Percentiles rank a stretch among this genome's conserved stretches.
Conservation (phyloP, 208 protist genomes). For the Endotrypanum monterogeii region DNA sequence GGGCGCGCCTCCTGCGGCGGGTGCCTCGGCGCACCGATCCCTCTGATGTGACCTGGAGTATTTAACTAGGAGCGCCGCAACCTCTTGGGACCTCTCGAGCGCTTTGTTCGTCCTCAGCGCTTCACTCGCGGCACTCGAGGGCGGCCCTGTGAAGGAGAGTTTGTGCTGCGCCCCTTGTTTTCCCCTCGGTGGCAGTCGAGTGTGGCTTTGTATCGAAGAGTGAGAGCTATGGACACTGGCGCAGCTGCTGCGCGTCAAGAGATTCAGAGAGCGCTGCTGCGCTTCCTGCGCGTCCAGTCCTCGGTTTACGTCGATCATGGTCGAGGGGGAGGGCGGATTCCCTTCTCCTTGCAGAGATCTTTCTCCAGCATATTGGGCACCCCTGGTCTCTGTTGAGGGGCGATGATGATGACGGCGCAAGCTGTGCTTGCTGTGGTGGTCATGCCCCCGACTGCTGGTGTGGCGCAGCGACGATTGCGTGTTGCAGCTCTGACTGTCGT, state of each 20-base stretch:
- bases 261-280: not conserved
- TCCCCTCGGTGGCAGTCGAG: not conserved
- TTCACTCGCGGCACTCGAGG: not conserved
- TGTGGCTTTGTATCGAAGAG: slow-evolving; percentile 14
- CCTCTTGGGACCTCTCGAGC: not conserved
- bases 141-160: not conserved
- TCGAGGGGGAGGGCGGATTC: too few species aligned
- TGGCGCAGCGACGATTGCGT: not conserved
- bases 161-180: not conserved
- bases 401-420: slow-evolving; percentile 3
- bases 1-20: not conserved
- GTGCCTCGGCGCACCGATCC: not conserved
- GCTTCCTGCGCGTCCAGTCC: not conserved
- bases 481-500: not conserved
- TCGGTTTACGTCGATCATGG: not conserved
- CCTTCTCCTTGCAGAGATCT: not conserved
- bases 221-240: slow-evolving; percentile 27
- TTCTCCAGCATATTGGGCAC: not conserved
- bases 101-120: not conserved
- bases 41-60: not conserved
- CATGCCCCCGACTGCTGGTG: not conserved
- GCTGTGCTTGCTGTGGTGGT: slow-evolving; percentile 1
- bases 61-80: not conserved
- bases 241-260: slow-evolving; percentile 9
- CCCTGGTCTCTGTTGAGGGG: too few species aligned